Percentiles rank a stretch among this genome's conserved stretches.
Conservation (phyloP, 1,284 basidiomycete species). For the Leccinum angustisporum region DNA sequence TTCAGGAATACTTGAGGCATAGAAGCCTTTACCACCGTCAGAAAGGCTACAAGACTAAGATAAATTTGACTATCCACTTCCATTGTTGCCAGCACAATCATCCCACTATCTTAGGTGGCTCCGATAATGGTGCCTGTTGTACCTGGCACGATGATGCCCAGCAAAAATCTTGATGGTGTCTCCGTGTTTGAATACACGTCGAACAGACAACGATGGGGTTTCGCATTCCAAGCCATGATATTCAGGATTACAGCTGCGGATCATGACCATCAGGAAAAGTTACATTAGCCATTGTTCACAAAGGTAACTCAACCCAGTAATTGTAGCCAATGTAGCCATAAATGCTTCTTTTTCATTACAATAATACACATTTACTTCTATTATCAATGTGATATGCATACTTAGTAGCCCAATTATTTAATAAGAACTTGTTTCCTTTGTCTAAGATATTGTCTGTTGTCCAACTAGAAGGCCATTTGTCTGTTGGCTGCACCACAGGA, state of each 20-base stretch:
- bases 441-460: too few species aligned
- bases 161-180: background rate
- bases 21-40: background rate
- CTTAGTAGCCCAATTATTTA: too few species aligned
- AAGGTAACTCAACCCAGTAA: too few species aligned
- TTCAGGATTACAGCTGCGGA: background rate
- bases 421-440: too few species aligned
- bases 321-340: too few species aligned
- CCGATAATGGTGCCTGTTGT: background rate
- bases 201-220: background rate
- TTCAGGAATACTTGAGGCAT: background rate
- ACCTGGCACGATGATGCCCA: background rate
- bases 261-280: too few species aligned
- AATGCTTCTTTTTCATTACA: too few species aligned
- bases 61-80: background rate
- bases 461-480: too few species aligned
- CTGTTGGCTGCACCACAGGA: too few species aligned
- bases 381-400: too few species aligned
- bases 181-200: background rate
- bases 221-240: background rate
- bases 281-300: too few species aligned
- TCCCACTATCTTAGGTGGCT: background rate
- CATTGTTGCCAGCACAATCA: background rate
- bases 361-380: too few species aligned
- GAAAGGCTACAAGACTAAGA: background rate